A percentile compares a stretch with the other conserved stretches of the same genome.
These are phyloP conservation scores for Solanum tarijense DNA, from an alignment of 257 asterid species.

Conservation along the genomic window DNA sequence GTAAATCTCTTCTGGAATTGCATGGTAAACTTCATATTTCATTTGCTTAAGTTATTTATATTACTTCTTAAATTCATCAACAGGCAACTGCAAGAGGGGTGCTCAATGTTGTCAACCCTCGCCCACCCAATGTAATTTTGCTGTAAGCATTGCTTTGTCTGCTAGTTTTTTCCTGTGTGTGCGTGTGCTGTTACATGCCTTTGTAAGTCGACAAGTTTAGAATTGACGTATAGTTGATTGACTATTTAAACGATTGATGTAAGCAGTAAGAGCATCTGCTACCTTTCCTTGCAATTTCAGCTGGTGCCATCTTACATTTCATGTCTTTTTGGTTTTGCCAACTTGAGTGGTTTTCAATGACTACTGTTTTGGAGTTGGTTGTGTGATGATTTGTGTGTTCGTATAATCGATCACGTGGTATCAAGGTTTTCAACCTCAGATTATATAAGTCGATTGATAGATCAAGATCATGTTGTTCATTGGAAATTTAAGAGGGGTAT, in stretches of 20 bases:
- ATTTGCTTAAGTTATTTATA: background rate
- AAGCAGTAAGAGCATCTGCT: background rate
- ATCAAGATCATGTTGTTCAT: background rate
- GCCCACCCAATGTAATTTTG: conserved; percentile 17
- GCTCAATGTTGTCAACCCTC: conserved; percentile 76
- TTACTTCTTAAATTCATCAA: background rate
- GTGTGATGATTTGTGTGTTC: background rate
- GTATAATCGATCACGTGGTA: background rate
- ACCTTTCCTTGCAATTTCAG: background rate
- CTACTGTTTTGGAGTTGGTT: background rate
- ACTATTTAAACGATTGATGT: background rate
- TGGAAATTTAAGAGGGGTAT: background rate
- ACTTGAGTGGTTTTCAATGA: background rate
- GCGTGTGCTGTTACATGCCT: background rate
- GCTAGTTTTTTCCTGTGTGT: background rate
- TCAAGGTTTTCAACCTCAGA: background rate
- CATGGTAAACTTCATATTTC: background rate
- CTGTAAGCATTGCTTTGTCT: background rate
- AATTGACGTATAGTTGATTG: background rate
- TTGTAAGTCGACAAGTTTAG: background rate
- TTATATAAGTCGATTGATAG: background rate
- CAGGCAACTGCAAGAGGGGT: conserved; percentile 97
- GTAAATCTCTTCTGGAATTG: conserved; percentile 14
- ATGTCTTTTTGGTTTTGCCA: background rate
- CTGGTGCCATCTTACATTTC: background rate